These are phyloP conservation scores for Hydnum rufescens DNA, from an alignment of 768 basidiomycete genomes.

Conservation along the genomic window DNA sequence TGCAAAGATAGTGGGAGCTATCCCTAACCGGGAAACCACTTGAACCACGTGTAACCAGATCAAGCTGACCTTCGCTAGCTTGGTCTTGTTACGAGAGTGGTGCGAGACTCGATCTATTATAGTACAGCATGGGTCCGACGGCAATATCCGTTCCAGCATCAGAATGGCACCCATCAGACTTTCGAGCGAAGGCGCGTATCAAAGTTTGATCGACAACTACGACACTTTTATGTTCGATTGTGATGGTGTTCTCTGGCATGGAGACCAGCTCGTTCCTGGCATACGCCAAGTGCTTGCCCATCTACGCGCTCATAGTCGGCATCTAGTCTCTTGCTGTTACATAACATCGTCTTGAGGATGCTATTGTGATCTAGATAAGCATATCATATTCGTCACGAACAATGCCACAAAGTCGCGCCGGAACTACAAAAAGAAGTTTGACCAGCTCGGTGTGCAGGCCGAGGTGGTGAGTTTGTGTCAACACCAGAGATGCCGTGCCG, in stretches of 20 bases:
- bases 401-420: slow-evolving; percentile 86
- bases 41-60: no score
- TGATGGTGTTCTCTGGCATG: slow-evolving; percentile 88
- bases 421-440: slow-evolving; percentile 80
- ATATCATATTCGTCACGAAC: slow-evolving; percentile 86
- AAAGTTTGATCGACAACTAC: slow-evolving; percentile 32
- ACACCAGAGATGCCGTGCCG: neutral
- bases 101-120: no score
- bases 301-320: slow-evolving; percentile 51
- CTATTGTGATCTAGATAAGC: slow-evolving; percentile 37
- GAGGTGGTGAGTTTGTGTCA: slow-evolving; percentile 42
- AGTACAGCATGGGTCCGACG: no score
- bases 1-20: no score
- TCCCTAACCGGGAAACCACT: no score
- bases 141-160: no score
- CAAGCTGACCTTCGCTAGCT: no score
- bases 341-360: neutral
- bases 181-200: slow-evolving; percentile 16
- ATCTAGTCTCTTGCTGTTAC: slow-evolving; percentile 6
- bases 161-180: neutral
- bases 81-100: no score
- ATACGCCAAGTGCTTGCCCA: slow-evolving; percentile 52
- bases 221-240: slow-evolving; percentile 97
- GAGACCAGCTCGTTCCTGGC: slow-evolving; percentile 59
- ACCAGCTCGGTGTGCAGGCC: slow-evolving; percentile 68